A percentile compares a stretch with the other conserved stretches of the same genome.
Conservation (phyloP, 345 rosid species). For the Erodium maritimum region DNA sequence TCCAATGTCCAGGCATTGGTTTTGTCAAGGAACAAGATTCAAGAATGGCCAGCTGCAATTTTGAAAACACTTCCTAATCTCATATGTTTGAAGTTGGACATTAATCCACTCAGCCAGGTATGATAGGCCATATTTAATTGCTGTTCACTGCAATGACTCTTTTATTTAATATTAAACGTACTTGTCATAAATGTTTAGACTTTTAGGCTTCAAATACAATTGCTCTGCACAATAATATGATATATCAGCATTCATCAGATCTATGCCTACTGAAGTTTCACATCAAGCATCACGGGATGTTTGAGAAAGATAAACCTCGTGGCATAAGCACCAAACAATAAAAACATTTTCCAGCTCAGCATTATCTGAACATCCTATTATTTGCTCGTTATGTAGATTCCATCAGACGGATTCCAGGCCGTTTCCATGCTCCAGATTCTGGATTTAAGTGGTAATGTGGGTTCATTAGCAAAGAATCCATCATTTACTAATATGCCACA, state of each 20-base stretch:
- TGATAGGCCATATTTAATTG: constrained; percentile 1
- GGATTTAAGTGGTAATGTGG: constrained; percentile 67
- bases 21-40: constrained; percentile 69
- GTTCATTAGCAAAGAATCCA: constrained; percentile 41
- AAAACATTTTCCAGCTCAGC: background rate
- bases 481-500: constrained; percentile 53
- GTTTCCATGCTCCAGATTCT: constrained; percentile 60
- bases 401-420: constrained; percentile 60
- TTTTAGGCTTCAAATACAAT: background rate
- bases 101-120: constrained; percentile 70
- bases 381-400: constrained; percentile 39
- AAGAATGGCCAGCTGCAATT: constrained; percentile 67
- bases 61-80: constrained; percentile 57
- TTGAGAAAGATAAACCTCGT: background rate
- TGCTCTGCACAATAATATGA: background rate
- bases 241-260: background rate
- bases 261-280: background rate
- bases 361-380: constrained; percentile 10
- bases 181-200: background rate
- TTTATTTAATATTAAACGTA: too few species aligned
- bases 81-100: constrained; percentile 69
- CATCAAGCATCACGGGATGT: background rate
- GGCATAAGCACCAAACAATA: too few species aligned
- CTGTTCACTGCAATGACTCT: background rate
- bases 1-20: constrained; percentile 44